Percentiles rank a stretch among this genome's conserved stretches.
Conservation (phyloP, 169 alveolate genomes). For the Plasmodium chabaudi region DNA sequence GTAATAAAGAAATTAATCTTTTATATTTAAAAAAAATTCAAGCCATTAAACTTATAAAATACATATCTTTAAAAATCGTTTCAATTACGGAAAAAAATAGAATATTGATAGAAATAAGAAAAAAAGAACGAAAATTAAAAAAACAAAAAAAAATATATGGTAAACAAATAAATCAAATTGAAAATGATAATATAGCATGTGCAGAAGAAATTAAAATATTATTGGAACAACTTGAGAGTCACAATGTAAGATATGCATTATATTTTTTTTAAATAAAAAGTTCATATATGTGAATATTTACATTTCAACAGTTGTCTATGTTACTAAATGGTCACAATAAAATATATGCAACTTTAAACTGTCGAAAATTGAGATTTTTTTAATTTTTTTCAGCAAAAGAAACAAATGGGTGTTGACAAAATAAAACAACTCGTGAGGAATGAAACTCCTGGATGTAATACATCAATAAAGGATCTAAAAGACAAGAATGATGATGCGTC, state of each 20-base stretch:
- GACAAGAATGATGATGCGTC: slow-evolving; percentile 25
- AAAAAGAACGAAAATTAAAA: slow-evolving; percentile 32
- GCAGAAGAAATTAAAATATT: slow-evolving; percentile 16
- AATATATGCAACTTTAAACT: no score
- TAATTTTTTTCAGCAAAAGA: slow-evolving; percentile 10
- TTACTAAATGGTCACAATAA: no score
- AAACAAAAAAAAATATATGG: slow-evolving; percentile 41
- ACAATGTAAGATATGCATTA: slow-evolving; percentile 15
- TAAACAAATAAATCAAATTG: slow-evolving; percentile 52
- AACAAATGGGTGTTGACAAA: slow-evolving; percentile 22
- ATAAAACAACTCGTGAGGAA: slow-evolving; percentile 31
- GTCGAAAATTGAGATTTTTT: no score
- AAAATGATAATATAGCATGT: slow-evolving; percentile 32
- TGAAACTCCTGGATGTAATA: slow-evolving; percentile 20
- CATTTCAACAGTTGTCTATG: no score
- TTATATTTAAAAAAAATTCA: slow-evolving; percentile 34
- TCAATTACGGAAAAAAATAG: slow-evolving; percentile 37
- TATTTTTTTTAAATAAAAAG: no score
- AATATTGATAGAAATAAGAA: slow-evolving; percentile 17
- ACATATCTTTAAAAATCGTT: slow-evolving; percentile 22
- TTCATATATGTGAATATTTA: no score
- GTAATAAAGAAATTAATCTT: not conserved
- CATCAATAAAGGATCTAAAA: slow-evolving; percentile 10
- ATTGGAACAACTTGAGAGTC: slow-evolving; percentile 21
- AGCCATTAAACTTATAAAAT: slow-evolving; percentile 51